A percentile compares a stretch with the other conserved stretches of the same genome.
These are phyloP conservation scores for Aureobasidium namibiae DNA, from an alignment of 2,329 filamentous ascomycete species.

Conservation along the genomic window DNA sequence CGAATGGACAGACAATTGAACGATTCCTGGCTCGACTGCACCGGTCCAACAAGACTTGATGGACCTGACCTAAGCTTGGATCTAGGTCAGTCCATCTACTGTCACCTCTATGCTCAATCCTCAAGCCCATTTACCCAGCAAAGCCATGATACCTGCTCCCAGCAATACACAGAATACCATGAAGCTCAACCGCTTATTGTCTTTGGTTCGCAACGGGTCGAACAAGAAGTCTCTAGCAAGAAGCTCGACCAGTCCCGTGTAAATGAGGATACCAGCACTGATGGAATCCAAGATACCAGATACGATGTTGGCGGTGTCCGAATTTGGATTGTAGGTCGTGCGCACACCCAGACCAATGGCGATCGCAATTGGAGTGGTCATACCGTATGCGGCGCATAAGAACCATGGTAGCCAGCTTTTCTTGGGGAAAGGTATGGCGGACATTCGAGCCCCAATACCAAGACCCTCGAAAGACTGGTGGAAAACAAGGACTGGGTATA, in stretches of 20 bases:
- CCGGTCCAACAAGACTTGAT: too few relatives aligned
- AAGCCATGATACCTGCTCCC: slow-evolving; percentile 65
- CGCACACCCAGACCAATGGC: slow-evolving; percentile 74
- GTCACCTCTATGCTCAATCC: background rate
- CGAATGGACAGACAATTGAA: too few relatives aligned
- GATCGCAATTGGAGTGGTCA: slow-evolving; percentile 79
- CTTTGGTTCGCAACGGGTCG: slow-evolving; percentile 78
- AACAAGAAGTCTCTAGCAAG: slow-evolving; percentile 47
- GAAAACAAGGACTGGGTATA: slow-evolving; percentile 66
- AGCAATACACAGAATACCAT: slow-evolving; percentile 85
- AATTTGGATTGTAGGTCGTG: slow-evolving; percentile 43
- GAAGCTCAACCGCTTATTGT: slow-evolving; percentile 79
- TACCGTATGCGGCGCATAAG: slow-evolving; percentile 62
- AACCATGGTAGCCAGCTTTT: slow-evolving; percentile 63
- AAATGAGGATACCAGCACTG: slow-evolving; percentile 46
- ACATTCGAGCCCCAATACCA: slow-evolving; percentile 79
- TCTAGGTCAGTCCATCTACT: too few relatives aligned
- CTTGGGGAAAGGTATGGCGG: slow-evolving; percentile 64
- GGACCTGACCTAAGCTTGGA: too few relatives aligned
- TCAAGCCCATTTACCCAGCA: slow-evolving; percentile 79
- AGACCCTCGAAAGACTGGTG: slow-evolving; percentile 92
- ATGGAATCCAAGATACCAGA: slow-evolving; percentile 87
- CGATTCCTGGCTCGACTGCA: too few relatives aligned
- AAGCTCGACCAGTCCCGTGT: slow-evolving; percentile 40
- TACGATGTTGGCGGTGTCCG: slow-evolving; percentile 49